Percentiles rank a stretch among this genome's conserved stretches.
Conservation (phyloP, 352 stramenopile genomes). For the Phytophthora cryptogea region DNA sequence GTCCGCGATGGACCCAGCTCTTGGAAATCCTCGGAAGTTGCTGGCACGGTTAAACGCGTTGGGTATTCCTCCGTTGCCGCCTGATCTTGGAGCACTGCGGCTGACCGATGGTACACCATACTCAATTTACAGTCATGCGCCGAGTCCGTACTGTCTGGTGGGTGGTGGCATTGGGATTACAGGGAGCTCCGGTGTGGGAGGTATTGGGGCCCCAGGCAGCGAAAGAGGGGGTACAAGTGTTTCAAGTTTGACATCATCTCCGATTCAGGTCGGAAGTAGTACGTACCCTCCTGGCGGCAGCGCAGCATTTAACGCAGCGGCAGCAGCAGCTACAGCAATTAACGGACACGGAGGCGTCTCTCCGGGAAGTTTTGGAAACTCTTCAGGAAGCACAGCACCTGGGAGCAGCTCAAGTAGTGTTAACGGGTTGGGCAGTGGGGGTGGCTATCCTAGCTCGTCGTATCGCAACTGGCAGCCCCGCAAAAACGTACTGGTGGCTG, state of each 20-base stretch:
- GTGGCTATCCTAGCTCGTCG: constrained; percentile 48
- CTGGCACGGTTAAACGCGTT: constrained; percentile 91
- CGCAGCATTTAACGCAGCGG: constrained; percentile 29
- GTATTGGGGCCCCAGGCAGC: constrained; percentile 26
- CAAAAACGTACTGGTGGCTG: constrained; percentile 82
- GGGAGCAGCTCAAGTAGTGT: constrained; percentile 34
- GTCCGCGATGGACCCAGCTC: constrained; percentile 80
- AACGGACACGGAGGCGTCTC: constrained; percentile 35
- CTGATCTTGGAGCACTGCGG: constrained; percentile 86
- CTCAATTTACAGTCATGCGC: constrained; percentile 80
- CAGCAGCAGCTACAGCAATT: constrained; percentile 37
- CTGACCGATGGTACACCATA: constrained; percentile 66
- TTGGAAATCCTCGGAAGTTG: constrained; percentile 85
- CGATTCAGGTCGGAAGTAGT: constrained; percentile 29
- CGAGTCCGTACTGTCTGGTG: constrained; percentile 61
- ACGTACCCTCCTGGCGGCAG: constrained; percentile 37
- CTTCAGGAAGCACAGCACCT: constrained; percentile 15
- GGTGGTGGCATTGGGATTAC: constrained; percentile 18
- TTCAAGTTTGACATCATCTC: constrained; percentile 30
- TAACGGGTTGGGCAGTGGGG: constrained; percentile 31
- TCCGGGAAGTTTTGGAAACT: constrained; percentile 34
- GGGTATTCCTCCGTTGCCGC: constrained; percentile 91
- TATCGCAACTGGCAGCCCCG: constrained; percentile 84
- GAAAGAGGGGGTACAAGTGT: constrained; percentile 36
- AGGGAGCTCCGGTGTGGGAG: constrained; percentile 12